These are phyloP conservation scores for Xerocomus spinulosus DNA, from an alignment of 768 basidiomycete species.

Conservation along the genomic window DNA sequence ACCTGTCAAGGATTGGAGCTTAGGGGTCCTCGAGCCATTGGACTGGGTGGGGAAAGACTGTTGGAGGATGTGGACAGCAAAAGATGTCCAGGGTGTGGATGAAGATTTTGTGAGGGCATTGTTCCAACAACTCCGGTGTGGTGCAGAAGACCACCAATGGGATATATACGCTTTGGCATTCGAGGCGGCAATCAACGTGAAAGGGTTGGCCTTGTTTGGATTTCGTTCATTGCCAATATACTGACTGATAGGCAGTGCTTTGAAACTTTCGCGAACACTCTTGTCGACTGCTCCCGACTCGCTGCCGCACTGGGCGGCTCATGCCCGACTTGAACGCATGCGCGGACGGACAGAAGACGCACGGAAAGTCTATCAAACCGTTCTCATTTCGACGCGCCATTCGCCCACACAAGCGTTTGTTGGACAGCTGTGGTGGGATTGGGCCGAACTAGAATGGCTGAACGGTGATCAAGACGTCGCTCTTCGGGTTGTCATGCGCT, in stretches of 20 bases:
- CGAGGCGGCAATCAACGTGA: conserved; percentile 55
- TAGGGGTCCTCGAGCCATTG: conserved; percentile 49
- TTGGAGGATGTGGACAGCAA: conserved; percentile 41
- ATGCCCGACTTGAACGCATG: conserved; percentile 66
- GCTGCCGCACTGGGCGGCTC: conserved; percentile 64
- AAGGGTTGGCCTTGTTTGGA: conserved; percentile 41
- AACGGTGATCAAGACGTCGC: conserved; percentile 46
- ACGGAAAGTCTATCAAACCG: conserved; percentile 71
- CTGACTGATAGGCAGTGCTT: conserved; percentile 43
- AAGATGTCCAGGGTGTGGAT: conserved; percentile 51
- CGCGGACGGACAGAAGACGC: conserved; percentile 65
- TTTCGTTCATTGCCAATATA: background rate
- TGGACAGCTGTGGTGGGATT: conserved; percentile 69
- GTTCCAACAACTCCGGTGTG: conserved; percentile 53
- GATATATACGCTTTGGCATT: conserved; percentile 62
- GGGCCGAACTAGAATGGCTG: conserved; percentile 85
- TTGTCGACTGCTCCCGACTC: conserved; percentile 56
- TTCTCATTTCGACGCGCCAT: conserved; percentile 47
- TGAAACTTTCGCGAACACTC: conserved; percentile 62
- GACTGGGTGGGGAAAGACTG: conserved; percentile 38
- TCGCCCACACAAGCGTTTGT: conserved; percentile 32
- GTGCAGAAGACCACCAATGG: conserved; percentile 55
- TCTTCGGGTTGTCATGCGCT: conserved; percentile 48
- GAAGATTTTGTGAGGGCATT: conserved; percentile 48
- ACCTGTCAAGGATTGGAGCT: conserved; percentile 64